Conservation (phyloP, 805 yeast genomes). For the Metschnikowia gruessii region DNA sequence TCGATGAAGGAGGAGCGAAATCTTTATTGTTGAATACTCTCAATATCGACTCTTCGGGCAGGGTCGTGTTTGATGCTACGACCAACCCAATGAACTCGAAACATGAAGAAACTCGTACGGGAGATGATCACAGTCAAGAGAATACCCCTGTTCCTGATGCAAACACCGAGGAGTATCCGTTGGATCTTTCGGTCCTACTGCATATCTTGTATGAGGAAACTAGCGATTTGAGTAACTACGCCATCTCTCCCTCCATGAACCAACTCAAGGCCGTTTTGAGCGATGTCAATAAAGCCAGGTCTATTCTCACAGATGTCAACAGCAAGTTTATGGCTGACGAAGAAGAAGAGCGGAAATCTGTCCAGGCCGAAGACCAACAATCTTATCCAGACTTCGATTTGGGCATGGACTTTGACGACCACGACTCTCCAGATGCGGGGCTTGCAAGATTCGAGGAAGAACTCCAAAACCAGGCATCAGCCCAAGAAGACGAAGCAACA, state of each 20-base stretch:
- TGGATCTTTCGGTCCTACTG: slow-evolving; percentile 15
- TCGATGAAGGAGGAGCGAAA: slow-evolving; percentile 82
- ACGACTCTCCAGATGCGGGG: slow-evolving; percentile 9
- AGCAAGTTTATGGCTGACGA: slow-evolving; percentile 24
- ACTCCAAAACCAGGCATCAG: slow-evolving; percentile 4
- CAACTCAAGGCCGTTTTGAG: slow-evolving; percentile 57
- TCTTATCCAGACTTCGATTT: slow-evolving; percentile 24
- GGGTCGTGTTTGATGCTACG: slow-evolving; percentile 67
- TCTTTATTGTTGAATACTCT: slow-evolving; percentile 63
- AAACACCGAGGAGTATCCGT: background rate
- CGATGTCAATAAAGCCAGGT: slow-evolving; percentile 53
- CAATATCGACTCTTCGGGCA: slow-evolving; percentile 47
- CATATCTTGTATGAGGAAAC: slow-evolving; percentile 23
- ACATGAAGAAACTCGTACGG: slow-evolving; percentile 9
- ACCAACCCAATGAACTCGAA: slow-evolving; percentile 25
- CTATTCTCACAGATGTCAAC: slow-evolving; percentile 41
- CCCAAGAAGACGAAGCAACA: slow-evolving; percentile 1
- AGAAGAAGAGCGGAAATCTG: slow-evolving; percentile 5
- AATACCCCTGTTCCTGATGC: slow-evolving; percentile 20
- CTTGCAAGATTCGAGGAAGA: slow-evolving; percentile 7
- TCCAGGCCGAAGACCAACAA: slow-evolving; percentile 1
- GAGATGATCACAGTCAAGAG: slow-evolving; percentile 10
- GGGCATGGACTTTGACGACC: slow-evolving; percentile 19
- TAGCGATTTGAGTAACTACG: slow-evolving; percentile 24
- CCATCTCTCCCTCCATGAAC: slow-evolving; percentile 70